A percentile compares a stretch with the other conserved stretches of the same genome.
Conservation (phyloP, 306 rosid genomes). For the Cajanus cajan region DNA sequence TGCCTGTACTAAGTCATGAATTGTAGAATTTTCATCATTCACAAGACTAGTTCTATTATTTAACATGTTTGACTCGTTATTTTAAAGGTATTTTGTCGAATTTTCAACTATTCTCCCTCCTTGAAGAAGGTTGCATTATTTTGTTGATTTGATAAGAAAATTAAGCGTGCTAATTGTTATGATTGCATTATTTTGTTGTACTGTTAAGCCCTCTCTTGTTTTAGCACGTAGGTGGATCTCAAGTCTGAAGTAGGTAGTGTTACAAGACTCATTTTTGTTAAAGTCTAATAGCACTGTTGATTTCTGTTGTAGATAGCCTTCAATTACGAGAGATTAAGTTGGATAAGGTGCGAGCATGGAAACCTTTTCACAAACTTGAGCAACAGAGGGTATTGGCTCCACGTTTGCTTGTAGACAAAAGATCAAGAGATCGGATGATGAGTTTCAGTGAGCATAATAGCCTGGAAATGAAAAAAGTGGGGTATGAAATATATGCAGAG, state of each 20-base stretch:
- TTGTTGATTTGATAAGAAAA: neutral
- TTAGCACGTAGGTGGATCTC: neutral
- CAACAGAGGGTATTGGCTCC: conserved; percentile 55
- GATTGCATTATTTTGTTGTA: conserved; percentile 24
- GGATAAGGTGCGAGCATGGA: conserved; percentile 91
- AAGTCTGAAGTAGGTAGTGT: neutral
- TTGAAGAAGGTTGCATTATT: neutral
- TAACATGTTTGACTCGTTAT: too few relatives aligned
- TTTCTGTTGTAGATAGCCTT: conserved; percentile 60
- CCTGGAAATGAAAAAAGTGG: conserved; percentile 58
- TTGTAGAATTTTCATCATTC: too few relatives aligned
- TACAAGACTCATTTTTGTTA: neutral
- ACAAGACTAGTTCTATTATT: too few relatives aligned
- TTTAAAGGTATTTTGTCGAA: too few relatives aligned
- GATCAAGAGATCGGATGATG: conserved; percentile 36
- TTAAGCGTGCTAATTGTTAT: neutral
- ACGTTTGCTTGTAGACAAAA: conserved; percentile 47
- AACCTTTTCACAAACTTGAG: conserved; percentile 66
- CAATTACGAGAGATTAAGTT: conserved; percentile 74
- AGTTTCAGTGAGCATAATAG: conserved; percentile 37
- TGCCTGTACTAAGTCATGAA: too few relatives aligned
- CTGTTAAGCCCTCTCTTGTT: neutral
- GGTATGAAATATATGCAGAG: conserved; percentile 95
- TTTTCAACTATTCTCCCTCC: too few relatives aligned
- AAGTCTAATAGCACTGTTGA: conserved; percentile 22